phyloP scores from a whole-genome alignment of 176 grass and related monocot species.

The Areca catechu region DNA sequence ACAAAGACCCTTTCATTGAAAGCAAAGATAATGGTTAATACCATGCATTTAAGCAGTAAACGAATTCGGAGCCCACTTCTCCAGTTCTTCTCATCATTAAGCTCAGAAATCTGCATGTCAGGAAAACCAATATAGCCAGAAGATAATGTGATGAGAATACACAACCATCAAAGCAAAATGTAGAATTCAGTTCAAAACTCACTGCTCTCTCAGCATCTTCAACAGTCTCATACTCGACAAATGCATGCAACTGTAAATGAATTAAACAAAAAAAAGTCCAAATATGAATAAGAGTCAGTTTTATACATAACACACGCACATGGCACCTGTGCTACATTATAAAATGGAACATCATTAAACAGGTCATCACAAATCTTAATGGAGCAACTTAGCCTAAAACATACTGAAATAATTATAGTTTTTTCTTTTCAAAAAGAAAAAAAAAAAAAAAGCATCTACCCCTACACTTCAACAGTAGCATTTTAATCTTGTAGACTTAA shows the following conservation, averaged over 20 bases:
- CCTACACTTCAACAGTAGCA: too few relatives aligned
- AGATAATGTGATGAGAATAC: neutral
- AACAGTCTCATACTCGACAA: slow-evolving; percentile 85
- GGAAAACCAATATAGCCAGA: slow-evolving; percentile 4
- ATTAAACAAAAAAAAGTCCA: slow-evolving; percentile 7
- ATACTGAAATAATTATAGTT: too few relatives aligned
- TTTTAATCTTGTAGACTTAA: too few relatives aligned
- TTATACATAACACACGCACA: neutral
- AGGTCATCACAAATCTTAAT: too few relatives aligned
- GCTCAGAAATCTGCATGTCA: slow-evolving; percentile 51
- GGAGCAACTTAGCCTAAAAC: too few relatives aligned
- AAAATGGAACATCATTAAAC: too few relatives aligned
- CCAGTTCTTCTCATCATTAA: slow-evolving; percentile 99
- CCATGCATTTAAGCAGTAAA: slow-evolving; percentile 71
- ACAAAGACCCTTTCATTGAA: neutral
- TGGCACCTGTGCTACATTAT: too few relatives aligned
- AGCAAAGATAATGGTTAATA: slow-evolving; percentile 13
- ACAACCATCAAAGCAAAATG: too few relatives aligned
- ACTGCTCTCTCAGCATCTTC: slow-evolving; percentile 94
- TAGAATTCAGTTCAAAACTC: slow-evolving; percentile 16
- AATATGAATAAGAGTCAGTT: slow-evolving; percentile 4
- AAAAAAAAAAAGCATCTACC: too few relatives aligned
- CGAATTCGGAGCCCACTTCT: slow-evolving; percentile 88
- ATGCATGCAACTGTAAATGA: slow-evolving; percentile 74
- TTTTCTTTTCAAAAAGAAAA: too few relatives aligned